Percentiles rank a stretch among this genome's conserved stretches.
These are phyloP conservation scores for Tinospora cordifolia DNA, from an alignment of 164 flowering plant species.

Conservation along the genomic window DNA sequence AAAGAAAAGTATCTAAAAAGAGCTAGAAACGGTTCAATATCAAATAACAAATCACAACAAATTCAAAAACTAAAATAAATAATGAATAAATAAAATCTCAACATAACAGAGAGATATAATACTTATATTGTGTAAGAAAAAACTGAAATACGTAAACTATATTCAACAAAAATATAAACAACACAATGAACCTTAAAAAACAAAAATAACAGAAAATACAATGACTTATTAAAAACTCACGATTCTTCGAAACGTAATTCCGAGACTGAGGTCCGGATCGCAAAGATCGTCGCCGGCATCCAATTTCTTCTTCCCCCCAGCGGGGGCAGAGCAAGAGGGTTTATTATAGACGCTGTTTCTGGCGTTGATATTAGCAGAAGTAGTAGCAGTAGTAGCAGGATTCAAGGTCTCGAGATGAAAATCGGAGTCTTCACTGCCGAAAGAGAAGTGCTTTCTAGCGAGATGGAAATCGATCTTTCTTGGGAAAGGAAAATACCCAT, in stretches of 20 bases:
- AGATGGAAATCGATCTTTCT: conserved; percentile 54
- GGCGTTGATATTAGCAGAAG: too few relatives aligned
- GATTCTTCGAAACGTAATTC: conserved; percentile 54
- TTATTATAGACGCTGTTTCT: background rate
- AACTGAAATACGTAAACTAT: background rate
- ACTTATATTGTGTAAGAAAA: too few relatives aligned
- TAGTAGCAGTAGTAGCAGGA: conserved; percentile 22
- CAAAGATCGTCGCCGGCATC: conserved; percentile 23
- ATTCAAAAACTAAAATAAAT: too few relatives aligned
- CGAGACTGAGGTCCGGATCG: conserved; percentile 65
- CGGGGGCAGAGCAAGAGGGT: background rate
- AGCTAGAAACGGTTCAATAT: too few relatives aligned
- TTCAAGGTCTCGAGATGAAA: conserved; percentile 66
- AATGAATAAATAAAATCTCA: too few relatives aligned
- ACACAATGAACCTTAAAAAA: too few relatives aligned
- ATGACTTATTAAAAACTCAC: conserved; percentile 33
- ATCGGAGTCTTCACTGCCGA: conserved; percentile 24
- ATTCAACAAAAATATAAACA: background rate
- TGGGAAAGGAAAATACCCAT: conserved; percentile 15
- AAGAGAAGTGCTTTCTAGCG: conserved; percentile 39
- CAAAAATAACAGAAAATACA: background rate
- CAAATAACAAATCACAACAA: too few relatives aligned
- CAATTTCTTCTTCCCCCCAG: conserved; percentile 22
- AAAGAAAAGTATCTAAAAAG: background rate
- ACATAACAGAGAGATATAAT: too few relatives aligned